A percentile compares a stretch with the other conserved stretches of the same genome.
Conservation (phyloP, 768 basidiomycete genomes). For the Kondoa malvinella region DNA sequence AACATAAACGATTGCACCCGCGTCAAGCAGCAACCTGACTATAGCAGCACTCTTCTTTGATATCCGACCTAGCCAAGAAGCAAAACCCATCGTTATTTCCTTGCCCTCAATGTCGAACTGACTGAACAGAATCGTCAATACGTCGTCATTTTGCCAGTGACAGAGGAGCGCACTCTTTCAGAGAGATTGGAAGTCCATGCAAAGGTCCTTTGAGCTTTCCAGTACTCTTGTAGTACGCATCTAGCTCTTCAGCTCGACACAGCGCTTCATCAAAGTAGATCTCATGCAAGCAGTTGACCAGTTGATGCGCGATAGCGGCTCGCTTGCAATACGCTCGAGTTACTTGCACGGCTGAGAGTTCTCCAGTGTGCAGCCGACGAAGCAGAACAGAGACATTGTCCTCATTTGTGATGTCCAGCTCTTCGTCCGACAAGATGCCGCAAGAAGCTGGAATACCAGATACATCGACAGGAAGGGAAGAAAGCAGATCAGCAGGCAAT, state of each 20-base stretch:
- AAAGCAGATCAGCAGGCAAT: not conserved
- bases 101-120: constrained; percentile 1
- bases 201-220: not conserved
- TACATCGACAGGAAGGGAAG: not conserved
- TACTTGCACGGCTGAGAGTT: constrained; percentile 39
- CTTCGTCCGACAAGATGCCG: constrained; percentile 42
- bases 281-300: constrained; percentile 69
- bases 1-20: not conserved
- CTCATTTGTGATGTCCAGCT: constrained; percentile 46
- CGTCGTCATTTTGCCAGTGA: not conserved
- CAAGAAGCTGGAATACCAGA: not conserved
- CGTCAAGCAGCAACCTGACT: not conserved
- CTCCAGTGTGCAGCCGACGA: constrained; percentile 39
- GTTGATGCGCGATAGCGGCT: constrained; percentile 59
- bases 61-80: not conserved
- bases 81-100: not conserved
- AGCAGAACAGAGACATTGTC: constrained; percentile 38
- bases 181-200: constrained; percentile 2
- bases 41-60: not conserved
- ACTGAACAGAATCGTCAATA: not conserved
- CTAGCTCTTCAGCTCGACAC: constrained; percentile 50
- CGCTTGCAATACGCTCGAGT: constrained; percentile 50
- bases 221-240: constrained; percentile 28
- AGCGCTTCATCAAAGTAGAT: constrained; percentile 59
- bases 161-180: not conserved